Base-by-base conservation (phyloP, 2,329 filamentous ascomycete genomes). In the Xylogone sp. region DNA sequence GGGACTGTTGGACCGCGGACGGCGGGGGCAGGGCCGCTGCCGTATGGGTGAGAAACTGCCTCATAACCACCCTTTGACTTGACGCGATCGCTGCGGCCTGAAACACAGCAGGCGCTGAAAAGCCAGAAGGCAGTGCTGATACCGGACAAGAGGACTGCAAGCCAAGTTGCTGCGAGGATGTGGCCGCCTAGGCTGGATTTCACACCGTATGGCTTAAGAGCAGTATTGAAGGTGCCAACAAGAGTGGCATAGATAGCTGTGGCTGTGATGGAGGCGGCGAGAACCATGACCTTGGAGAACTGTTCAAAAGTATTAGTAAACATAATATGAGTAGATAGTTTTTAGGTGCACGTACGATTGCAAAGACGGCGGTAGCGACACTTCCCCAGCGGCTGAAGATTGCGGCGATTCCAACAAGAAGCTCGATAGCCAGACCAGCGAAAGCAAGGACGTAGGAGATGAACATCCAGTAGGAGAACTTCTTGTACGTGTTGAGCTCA, bases 41-140 rank as follows among this genome's bases (percentile, higher is more conserved):
- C n/a, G n/a, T n/a, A n/a, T n/a, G n/a, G n/a, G n/a, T n/a, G n/a
- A n/a, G n/a, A n/a, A n/a, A 39, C 34, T 39, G 10, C 8, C n/a
- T 39, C 34, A 16, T 39, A 39, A 18, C 4, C 34, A 16, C n/a
- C 34, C 50, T 52, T 52, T 29, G 46, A 62, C 46, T 49, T 59
- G 43, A n/a, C n/a, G 43, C 22, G 43, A 16, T 50, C 31, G 10
- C 45, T 46, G 22, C 43, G 29, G 47, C 45, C 45, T 18, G 42
- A 34, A 78, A 90, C 95, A 83, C 90, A 96, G 85, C 91, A 96
- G 63, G 87, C 79, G 69, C 84, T 89, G 68, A 94, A 82, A 64
- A 91, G 74, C 92, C 92, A 97, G 85, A 96, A 96, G 67, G 95
- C 71, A 57, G 80, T 82, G 13, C 87, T 86, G 45, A 69, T 87